Conservation (phyloP, 2,329 filamentous ascomycete species). For the Cytospora piceae region DNA sequence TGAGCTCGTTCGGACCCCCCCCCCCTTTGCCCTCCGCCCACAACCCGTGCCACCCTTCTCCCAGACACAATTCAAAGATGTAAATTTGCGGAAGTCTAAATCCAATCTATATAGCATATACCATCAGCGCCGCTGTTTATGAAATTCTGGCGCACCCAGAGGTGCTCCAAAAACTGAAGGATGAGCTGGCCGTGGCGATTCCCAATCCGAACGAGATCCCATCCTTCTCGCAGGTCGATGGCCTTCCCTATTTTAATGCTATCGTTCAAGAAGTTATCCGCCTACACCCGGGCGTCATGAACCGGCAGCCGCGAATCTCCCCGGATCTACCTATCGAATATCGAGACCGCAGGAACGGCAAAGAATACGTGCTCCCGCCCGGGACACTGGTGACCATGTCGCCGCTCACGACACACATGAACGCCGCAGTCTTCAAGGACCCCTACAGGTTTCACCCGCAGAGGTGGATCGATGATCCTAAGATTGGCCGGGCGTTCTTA, state of each 20-base stretch:
- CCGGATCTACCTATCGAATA: constrained; percentile 38
- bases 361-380: constrained; percentile 32
- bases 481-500: constrained; percentile 17
- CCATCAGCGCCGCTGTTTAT: not conserved
- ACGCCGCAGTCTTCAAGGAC: constrained; percentile 33
- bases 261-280: constrained; percentile 42
- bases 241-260: constrained; percentile 40
- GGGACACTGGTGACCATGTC: constrained; percentile 34
- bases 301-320: constrained; percentile 37
- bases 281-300: constrained; percentile 43
- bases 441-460: constrained; percentile 34
- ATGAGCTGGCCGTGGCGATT: constrained; percentile 32
- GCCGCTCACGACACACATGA: constrained; percentile 33
- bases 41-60: too few species aligned
- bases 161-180: constrained; percentile 15
- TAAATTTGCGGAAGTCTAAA: too few species aligned
- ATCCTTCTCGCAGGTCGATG: constrained; percentile 34
- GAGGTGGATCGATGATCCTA: constrained; percentile 36
- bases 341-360: constrained; percentile 30
- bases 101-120: not conserved
- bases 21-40: too few species aligned
- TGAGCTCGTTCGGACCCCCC: not conserved
- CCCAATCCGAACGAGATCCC: constrained; percentile 27
- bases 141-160: constrained; percentile 3
- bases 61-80: too few species aligned